Percentiles rank a stretch among this genome's conserved stretches.
Conservation (phyloP, 2,329 filamentous ascomycete genomes). For the Neopestalotiopsis sp. region DNA sequence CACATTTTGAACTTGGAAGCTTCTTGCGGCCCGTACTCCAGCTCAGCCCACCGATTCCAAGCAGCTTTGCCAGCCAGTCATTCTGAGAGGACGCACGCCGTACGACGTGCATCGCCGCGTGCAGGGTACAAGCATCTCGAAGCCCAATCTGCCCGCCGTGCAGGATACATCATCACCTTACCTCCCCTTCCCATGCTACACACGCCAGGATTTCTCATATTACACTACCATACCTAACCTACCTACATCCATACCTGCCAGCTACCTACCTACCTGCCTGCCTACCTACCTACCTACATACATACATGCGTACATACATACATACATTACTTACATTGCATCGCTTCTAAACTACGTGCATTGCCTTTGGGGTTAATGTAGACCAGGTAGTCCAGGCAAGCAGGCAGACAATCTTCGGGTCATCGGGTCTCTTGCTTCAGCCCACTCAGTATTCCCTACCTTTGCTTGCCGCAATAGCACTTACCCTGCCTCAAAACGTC, state of each 20-base stretch:
- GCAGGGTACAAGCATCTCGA: constrained; percentile 30
- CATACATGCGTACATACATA: neutral
- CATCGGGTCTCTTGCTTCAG: constrained; percentile 18
- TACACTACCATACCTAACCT: constrained; percentile 3
- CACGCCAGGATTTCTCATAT: constrained; percentile 1
- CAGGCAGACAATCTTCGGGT: neutral
- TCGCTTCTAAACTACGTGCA: neutral
- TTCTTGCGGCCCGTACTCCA: constrained; percentile 18
- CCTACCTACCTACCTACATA: neutral
- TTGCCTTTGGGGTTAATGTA: neutral
- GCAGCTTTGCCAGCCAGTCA: constrained; percentile 26
- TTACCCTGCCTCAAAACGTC: constrained; percentile 19
- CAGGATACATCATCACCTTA: constrained; percentile 21
- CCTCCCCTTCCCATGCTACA: neutral
- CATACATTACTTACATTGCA: neutral
- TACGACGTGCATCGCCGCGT: constrained; percentile 28
- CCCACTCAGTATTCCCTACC: constrained; percentile 16
- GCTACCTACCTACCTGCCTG: neutral
- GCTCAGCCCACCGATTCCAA: constrained; percentile 9
- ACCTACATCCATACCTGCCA: neutral
- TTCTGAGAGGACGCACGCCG: constrained; percentile 29
- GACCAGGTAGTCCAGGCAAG: neutral
- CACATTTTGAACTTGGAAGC: constrained; percentile 16
- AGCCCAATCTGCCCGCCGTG: constrained; percentile 34
- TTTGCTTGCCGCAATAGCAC: constrained; percentile 24